Percentiles rank a stretch among this genome's conserved stretches.
Conservation (phyloP, 768 basidiomycete genomes). For the Lactarius trivialis region DNA sequence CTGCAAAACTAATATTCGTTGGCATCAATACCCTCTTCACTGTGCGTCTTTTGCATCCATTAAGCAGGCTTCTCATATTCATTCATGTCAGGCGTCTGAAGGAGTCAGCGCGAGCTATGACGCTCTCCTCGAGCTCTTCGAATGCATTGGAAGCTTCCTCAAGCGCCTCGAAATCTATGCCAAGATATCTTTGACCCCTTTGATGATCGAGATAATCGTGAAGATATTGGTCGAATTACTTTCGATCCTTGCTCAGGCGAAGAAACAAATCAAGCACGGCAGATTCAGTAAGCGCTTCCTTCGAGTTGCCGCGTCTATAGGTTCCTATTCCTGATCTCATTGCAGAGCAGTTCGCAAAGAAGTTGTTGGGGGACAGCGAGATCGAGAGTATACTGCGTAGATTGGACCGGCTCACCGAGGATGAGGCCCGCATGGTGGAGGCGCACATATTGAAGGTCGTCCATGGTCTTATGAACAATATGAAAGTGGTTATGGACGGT, state of each 20-base stretch:
- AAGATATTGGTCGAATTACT: neutral
- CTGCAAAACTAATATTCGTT: neutral
- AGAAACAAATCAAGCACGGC: neutral
- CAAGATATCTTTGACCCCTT: neutral
- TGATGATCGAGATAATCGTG: neutral
- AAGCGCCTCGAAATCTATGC: neutral
- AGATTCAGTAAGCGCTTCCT: neutral
- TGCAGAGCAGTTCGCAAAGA: slow-evolving; percentile 2
- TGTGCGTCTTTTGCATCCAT: neutral
- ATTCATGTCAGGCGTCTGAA: neutral
- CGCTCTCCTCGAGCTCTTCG: neutral
- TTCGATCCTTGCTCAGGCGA: neutral
- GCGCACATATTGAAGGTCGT: neutral
- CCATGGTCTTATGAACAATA: neutral
- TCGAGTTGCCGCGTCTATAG: neutral
- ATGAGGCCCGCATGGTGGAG: neutral
- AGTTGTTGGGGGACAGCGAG: neutral
- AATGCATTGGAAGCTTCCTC: neutral
- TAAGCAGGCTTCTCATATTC: neutral
- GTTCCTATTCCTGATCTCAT: slow-evolving; percentile 18
- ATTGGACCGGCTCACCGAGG: slow-evolving; percentile 1
- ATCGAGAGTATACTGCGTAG: neutral
- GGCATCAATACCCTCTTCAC: neutral
- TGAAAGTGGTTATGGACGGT: neutral
- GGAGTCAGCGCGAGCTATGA: neutral